Conservation (phyloP, 805 yeast genomes). For the Ogataea dorogensis region DNA sequence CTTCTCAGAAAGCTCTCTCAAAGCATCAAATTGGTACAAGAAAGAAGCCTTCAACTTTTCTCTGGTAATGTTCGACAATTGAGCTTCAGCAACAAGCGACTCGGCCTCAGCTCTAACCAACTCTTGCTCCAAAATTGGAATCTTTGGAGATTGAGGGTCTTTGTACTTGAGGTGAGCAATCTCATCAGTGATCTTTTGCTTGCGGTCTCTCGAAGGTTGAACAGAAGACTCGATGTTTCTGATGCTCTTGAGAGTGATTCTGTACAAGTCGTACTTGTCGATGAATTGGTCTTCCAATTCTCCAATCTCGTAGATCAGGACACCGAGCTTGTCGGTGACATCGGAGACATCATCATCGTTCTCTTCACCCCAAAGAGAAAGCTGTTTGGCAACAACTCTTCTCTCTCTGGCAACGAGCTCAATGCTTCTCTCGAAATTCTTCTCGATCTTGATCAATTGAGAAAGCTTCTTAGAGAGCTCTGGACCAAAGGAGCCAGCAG, state of each 20-base stretch:
- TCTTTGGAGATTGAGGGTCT: slow-evolving; percentile 97
- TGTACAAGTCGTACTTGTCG: slow-evolving; percentile 97
- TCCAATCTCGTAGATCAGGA: slow-evolving; percentile 90
- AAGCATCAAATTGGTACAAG: slow-evolving; percentile 93
- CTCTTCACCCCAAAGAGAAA: slow-evolving; percentile 96
- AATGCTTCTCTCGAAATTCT: slow-evolving; percentile 89
- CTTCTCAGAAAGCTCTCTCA: slow-evolving; percentile 94
- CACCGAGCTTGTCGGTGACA: slow-evolving; percentile 96
- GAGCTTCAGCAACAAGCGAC: slow-evolving; percentile 98
- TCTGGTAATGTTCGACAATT: slow-evolving; percentile 95
- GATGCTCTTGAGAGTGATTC: slow-evolving; percentile 89
- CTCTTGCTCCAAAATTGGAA: slow-evolving; percentile 94
- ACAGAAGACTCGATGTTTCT: slow-evolving; percentile 97
- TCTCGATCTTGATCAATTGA: slow-evolving; percentile 92
- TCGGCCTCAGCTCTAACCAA: slow-evolving; percentile 99
- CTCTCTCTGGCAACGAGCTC: slow-evolving; percentile 93
- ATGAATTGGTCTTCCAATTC: slow-evolving; percentile 98
- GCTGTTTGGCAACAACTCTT: slow-evolving; percentile 94
- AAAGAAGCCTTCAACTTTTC: slow-evolving; percentile 97
- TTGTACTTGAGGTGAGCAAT: slow-evolving; percentile 97
- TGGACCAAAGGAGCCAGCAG: slow-evolving; percentile 93
- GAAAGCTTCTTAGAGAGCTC: slow-evolving; percentile 91
- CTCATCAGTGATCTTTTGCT: slow-evolving; percentile 95
- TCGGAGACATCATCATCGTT: slow-evolving; percentile 97
- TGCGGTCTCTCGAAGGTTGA: slow-evolving; percentile 97